These are phyloP conservation scores for Ilyonectria destructans DNA, from an alignment of 2,329 filamentous ascomycete genomes.

Conservation along the genomic window DNA sequence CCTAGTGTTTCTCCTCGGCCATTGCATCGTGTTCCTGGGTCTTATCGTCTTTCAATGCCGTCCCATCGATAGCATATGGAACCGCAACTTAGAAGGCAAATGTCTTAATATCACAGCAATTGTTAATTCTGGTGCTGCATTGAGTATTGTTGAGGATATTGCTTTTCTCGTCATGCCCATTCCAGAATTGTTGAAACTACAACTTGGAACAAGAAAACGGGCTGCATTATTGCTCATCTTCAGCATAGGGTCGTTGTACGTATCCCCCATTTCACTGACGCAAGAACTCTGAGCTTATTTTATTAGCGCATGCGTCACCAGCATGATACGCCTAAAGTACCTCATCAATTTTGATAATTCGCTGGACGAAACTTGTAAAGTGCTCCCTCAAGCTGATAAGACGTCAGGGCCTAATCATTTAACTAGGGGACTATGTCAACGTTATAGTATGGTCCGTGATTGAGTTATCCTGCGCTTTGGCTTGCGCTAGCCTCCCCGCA, in stretches of 20 bases:
- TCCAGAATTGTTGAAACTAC: conserved; percentile 12
- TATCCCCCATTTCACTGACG: background rate
- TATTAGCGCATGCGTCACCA: conserved; percentile 20
- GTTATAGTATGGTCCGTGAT: conserved; percentile 17
- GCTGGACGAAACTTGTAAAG: conserved; percentile 7
- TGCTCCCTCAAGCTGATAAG: no score
- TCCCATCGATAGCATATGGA: conserved; percentile 4
- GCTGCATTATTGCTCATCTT: background rate
- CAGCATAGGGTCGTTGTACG: background rate
- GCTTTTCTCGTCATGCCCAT: conserved; percentile 16
- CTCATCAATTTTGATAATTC: conserved; percentile 13
- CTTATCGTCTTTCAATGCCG: conserved; percentile 14
- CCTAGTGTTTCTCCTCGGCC: background rate
- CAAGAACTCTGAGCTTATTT: background rate
- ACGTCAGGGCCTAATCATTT: background rate
- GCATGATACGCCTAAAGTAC: conserved; percentile 19
- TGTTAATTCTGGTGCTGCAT: conserved; percentile 3
- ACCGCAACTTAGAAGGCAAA: background rate
- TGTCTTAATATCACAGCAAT: conserved; percentile 7
- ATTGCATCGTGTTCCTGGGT: background rate
- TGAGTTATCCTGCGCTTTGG: conserved; percentile 13
- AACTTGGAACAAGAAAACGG: conserved; percentile 1
- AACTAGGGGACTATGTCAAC: conserved; percentile 13
- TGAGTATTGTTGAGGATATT: conserved; percentile 16
- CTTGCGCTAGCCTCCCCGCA: conserved; percentile 18